Evolutionary conservation across 352 stramenopile genomes (phyloP).

Genomic region (Nothophytophthora sp.): DNA sequence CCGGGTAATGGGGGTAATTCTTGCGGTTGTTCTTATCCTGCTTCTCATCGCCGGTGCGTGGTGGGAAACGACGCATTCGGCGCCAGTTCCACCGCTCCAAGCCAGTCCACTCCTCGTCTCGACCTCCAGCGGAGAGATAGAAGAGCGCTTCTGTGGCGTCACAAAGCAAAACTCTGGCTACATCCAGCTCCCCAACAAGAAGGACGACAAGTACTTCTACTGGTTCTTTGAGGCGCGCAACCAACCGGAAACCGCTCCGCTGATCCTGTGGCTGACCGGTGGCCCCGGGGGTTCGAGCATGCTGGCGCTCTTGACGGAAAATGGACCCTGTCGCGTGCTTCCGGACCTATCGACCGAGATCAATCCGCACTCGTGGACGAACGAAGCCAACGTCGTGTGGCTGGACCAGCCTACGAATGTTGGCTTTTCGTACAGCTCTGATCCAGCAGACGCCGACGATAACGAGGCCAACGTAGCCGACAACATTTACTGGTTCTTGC

Average conservation of each 20-base stretch:
- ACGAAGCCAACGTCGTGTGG: slow-evolving; percentile 67
- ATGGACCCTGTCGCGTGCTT: slow-evolving; percentile 60
- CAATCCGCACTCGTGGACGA: slow-evolving; percentile 68
- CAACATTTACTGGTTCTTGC: slow-evolving; percentile 61
- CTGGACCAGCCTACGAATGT: slow-evolving; percentile 55
- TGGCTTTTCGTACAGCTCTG: slow-evolving; percentile 45
- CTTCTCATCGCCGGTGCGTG: slow-evolving; percentile 16
- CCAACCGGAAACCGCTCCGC: slow-evolving; percentile 44
- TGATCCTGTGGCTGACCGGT: slow-evolving; percentile 69
- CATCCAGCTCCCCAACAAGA: slow-evolving; percentile 63
- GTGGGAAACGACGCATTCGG: slow-evolving; percentile 2
- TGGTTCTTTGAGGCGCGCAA: slow-evolving; percentile 71
- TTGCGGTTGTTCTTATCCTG: slow-evolving; percentile 17
- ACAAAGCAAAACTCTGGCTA: slow-evolving; percentile 58
- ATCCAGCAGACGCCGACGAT: slow-evolving; percentile 28
- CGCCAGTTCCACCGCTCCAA: background rate
- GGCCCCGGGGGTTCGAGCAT: slow-evolving; percentile 63
- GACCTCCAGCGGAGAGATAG: slow-evolving; percentile 3
- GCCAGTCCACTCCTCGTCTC: slow-evolving; percentile 19
- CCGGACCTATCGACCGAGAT: slow-evolving; percentile 44
- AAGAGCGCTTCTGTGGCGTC: slow-evolving; percentile 42
- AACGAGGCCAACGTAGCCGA: slow-evolving; percentile 46
- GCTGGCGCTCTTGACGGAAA: slow-evolving; percentile 63
- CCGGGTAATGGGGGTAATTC: slow-evolving; percentile 9
- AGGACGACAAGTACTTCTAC: slow-evolving; percentile 77